These are phyloP conservation scores for Durusdinium trenchii DNA, from an alignment of 73 alveolate species.

Conservation along the genomic window DNA sequence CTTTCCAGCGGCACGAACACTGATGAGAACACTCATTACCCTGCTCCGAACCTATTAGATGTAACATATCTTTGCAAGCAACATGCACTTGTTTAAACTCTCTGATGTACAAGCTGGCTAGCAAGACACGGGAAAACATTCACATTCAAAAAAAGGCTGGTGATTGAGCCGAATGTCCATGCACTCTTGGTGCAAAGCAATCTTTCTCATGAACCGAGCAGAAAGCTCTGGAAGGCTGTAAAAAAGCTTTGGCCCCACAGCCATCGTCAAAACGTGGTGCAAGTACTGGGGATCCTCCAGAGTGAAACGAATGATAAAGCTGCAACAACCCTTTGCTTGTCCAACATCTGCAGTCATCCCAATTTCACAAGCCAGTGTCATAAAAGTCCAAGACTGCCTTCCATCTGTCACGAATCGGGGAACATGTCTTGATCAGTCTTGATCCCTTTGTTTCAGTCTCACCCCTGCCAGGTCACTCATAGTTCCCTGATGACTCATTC, in stretches of 20 bases:
- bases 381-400: background rate
- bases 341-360: background rate
- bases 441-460: background rate
- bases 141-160: too few species aligned
- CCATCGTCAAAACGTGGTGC: constrained; percentile 52
- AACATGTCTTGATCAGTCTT: background rate
- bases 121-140: too few species aligned
- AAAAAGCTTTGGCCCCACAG: constrained; percentile 79
- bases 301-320: background rate
- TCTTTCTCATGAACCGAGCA: constrained; percentile 80
- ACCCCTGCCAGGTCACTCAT: background rate
- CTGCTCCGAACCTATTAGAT: background rate
- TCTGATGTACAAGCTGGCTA: too few species aligned
- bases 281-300: constrained; percentile 48
- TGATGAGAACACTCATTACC: background rate
- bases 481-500: background rate
- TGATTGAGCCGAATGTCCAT: background rate
- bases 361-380: background rate
- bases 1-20: too few species aligned
- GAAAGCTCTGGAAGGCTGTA: constrained; percentile 72
- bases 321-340: background rate
- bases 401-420: background rate
- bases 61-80: too few species aligned
- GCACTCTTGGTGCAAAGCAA: constrained; percentile 60
- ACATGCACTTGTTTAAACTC: too few species aligned